These are phyloP conservation scores for Pyrenophora graminea DNA, from an alignment of 2,329 filamentous ascomycete genomes.

Conservation along the genomic window DNA sequence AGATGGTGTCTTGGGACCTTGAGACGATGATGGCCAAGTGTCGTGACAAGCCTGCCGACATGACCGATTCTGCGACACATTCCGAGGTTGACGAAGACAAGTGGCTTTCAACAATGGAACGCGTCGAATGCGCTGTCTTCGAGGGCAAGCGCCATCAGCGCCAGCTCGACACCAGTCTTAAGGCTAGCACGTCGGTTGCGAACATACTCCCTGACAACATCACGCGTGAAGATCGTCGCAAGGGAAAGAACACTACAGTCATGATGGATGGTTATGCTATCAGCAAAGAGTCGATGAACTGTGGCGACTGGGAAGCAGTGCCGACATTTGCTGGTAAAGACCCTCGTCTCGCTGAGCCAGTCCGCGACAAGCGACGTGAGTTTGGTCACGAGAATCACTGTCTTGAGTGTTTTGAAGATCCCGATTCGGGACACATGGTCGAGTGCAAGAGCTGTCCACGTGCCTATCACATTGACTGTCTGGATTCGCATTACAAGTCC, in stretches of 20 bases:
- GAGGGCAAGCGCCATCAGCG: slow-evolving; percentile 58
- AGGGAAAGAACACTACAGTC: slow-evolving; percentile 62
- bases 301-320: slow-evolving; percentile 61
- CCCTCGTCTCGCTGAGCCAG: slow-evolving; percentile 55
- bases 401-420: slow-evolving; percentile 53
- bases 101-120: slow-evolving; percentile 62
- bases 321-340: slow-evolving; percentile 62
- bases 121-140: slow-evolving; percentile 61
- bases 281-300: slow-evolving; percentile 60
- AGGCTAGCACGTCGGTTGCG: slow-evolving; percentile 30
- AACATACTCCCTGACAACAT: slow-evolving; percentile 48
- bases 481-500: slow-evolving; percentile 48
- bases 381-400: slow-evolving; percentile 58
- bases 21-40: slow-evolving; percentile 59
- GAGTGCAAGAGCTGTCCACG: slow-evolving; percentile 60
- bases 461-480: slow-evolving; percentile 58
- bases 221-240: slow-evolving; percentile 54
- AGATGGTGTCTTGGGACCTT: slow-evolving; percentile 64
- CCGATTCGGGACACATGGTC: slow-evolving; percentile 52
- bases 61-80: slow-evolving; percentile 40
- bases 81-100: slow-evolving; percentile 56
- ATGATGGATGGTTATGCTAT: slow-evolving; percentile 61
- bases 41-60: slow-evolving; percentile 55
- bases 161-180: slow-evolving; percentile 35
- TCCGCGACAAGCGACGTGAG: slow-evolving; percentile 54